These are phyloP conservation scores for Gleditsia sinensis DNA, from an alignment of 306 rosid species.

Conservation along the genomic window DNA sequence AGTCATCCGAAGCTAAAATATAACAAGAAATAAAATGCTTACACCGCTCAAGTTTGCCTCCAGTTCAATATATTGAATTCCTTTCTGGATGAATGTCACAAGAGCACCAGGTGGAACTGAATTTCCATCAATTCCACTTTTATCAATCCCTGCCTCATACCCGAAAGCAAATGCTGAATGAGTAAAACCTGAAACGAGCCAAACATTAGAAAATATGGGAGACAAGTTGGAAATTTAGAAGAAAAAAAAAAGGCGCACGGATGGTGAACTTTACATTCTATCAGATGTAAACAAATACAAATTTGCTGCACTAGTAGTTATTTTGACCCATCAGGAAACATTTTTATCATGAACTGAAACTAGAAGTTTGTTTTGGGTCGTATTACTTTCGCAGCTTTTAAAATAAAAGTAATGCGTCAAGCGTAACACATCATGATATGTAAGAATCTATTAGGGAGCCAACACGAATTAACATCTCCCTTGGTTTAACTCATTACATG, in stretches of 20 bases:
- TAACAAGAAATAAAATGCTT: conserved; percentile 33
- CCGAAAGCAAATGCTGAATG: conserved; percentile 75
- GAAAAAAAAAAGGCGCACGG: neutral
- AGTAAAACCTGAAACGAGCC: conserved; percentile 54
- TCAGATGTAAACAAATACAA: neutral
- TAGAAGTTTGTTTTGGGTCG: too few relatives aligned
- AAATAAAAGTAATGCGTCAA: too few relatives aligned
- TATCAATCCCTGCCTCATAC: conserved; percentile 67
- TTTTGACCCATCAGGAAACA: too few relatives aligned
- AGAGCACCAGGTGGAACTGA: conserved; percentile 74
- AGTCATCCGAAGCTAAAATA: neutral
- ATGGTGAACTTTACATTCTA: neutral
- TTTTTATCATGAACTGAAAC: too few relatives aligned
- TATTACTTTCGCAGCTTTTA: too few relatives aligned
- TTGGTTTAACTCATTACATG: neutral
- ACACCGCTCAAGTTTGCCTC: conserved; percentile 67
- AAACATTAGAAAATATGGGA: neutral
- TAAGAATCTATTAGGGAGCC: neutral
- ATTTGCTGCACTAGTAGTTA: too few relatives aligned
- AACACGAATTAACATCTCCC: neutral
- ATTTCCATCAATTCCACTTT: conserved; percentile 48
- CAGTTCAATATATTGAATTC: conserved; percentile 68
- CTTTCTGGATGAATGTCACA: conserved; percentile 62
- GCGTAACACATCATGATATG: neutral
- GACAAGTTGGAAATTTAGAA: neutral